phyloP scores from a whole-genome alignment of 768 basidiomycete genomes.

The Serpula lacrymans region DNA sequence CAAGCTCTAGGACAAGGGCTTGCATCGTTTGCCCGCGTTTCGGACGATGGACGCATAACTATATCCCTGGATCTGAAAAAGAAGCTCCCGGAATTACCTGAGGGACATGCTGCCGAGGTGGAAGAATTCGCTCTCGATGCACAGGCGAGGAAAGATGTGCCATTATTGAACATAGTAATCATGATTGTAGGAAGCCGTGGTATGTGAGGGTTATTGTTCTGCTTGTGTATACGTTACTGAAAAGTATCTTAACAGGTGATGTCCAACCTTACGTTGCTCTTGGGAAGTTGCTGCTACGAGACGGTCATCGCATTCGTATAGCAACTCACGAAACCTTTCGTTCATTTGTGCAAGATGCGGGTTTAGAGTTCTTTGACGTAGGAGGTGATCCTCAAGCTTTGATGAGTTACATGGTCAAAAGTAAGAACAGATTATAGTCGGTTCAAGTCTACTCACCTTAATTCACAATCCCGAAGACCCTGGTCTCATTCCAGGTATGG shows the following conservation, averaged over 20 bases:
- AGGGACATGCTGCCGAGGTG: conserved; percentile 42
- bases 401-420: conserved; percentile 74
- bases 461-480: too few relatives aligned
- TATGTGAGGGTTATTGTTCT: conserved; percentile 16
- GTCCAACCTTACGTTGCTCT: conserved; percentile 66
- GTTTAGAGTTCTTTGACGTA: conserved; percentile 57
- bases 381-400: conserved; percentile 63
- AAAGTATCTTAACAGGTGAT: conserved; percentile 39
- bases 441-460: conserved; percentile 1
- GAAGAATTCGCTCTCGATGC: conserved; percentile 49
- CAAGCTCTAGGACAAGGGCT: conserved; percentile 39
- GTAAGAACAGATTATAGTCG: conserved; percentile 40
- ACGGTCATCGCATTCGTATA: conserved; percentile 59
- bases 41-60: conserved; percentile 45
- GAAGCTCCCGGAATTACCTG: conserved; percentile 47
- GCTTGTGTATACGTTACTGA: not conserved
- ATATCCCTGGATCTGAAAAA: conserved; percentile 47
- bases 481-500: conserved; percentile 58
- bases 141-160: conserved; percentile 32
- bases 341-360: conserved; percentile 46
- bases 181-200: conserved; percentile 69
- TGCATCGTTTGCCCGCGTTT: conserved; percentile 37
- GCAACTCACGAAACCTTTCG: conserved; percentile 62
- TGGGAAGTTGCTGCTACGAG: conserved; percentile 42
- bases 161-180: conserved; percentile 54